Evolutionary conservation across 192 early-diverging fungal species (phyloP).

Genomic region (Linnemannia zychae): DNA sequence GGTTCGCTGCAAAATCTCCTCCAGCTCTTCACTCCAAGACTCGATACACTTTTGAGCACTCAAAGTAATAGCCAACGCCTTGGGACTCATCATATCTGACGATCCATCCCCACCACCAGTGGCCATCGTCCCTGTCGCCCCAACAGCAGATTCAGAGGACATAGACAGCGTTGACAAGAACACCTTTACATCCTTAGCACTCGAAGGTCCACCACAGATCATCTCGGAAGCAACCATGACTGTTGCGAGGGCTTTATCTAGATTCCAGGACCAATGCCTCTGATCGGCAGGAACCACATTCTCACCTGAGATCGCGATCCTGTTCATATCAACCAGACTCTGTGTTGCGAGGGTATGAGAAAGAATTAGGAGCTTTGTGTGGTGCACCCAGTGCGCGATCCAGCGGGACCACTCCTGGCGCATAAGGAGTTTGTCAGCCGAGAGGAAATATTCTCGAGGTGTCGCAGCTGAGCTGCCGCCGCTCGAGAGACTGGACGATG

Average conservation of each 20-base stretch:
- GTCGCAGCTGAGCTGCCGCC: background rate
- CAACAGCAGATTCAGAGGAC: background rate
- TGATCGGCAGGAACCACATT: constrained; percentile 28
- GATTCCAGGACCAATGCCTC: constrained; percentile 46
- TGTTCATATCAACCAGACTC: constrained; percentile 29
- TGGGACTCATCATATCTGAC: background rate
- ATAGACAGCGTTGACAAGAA: constrained; percentile 16
- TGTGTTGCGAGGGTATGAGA: constrained; percentile 30
- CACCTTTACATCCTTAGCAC: background rate
- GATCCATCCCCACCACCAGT: background rate
- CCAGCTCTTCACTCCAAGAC: constrained; percentile 27
- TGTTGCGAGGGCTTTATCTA: constrained; percentile 37
- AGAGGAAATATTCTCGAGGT: constrained; percentile 18
- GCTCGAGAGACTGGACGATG: background rate
- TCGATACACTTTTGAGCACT: constrained; percentile 35
- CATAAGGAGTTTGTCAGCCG: constrained; percentile 39
- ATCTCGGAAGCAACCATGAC: constrained; percentile 45
- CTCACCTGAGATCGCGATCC: constrained; percentile 24
- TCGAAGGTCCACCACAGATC: constrained; percentile 30
- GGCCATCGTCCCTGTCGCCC: background rate
- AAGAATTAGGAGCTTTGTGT: constrained; percentile 34
- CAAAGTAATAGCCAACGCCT: background rate
- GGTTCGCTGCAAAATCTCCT: constrained; percentile 23
- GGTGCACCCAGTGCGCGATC: constrained; percentile 44
- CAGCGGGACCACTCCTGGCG: constrained; percentile 46